Evolutionary conservation across 139 green algal species (phyloP), one percentile per base, ranked within the genome.

Genomic region (Chlamydomonas incerta): DNA sequence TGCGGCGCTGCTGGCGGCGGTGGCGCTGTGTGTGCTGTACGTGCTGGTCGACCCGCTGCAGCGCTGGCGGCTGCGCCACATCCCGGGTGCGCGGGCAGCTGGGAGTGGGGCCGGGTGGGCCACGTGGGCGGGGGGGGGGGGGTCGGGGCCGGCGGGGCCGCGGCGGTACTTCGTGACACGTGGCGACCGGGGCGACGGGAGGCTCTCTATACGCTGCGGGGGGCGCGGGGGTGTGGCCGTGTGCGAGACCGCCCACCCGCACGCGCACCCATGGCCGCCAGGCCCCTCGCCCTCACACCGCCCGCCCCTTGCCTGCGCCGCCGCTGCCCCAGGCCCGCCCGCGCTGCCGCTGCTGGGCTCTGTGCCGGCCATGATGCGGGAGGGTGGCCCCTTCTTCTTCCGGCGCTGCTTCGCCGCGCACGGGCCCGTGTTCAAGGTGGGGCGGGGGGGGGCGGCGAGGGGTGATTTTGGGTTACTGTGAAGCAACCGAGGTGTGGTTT

Each of bases 361-460:
- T 80, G 31, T 91, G 21, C 52, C 70, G 11, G n/a, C 81, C 9
- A 81, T 90, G 10, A 31, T 92, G 6, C 33, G 55, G 23, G 31
- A 28, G 23, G 87, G 82, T 17, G 3, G 80, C 21, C 83, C 87
- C 31, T 33, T 68, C 14, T 85, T 80, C 67, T 70, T 84, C 57
- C 24, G 72, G 26, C 14, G 80, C 29, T 92, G 89, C 67, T 15
- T 20, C 26, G 41, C 80, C 18, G 55, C 82, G 67, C 88, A 93
- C 65, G 89, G 89, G 17, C 87, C 87, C 10, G 67, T 91, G 0
- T 93, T 90, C 89, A 91, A 90, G 79, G 83, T 89, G 23, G 3
- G n/a, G n/a, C n/a, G n/a, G n/a, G n/a, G n/a, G n/a, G n/a, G n/a
- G n/a, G n/a, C n/a, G n/a, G n/a, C n/a, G n/a, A n/a, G n/a, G n/a